Percentiles rank a stretch among this genome's conserved stretches.
Evolutionary conservation across 75 land plant genomes (phyloP).

Genomic region (Gnetum montanum): DNA sequence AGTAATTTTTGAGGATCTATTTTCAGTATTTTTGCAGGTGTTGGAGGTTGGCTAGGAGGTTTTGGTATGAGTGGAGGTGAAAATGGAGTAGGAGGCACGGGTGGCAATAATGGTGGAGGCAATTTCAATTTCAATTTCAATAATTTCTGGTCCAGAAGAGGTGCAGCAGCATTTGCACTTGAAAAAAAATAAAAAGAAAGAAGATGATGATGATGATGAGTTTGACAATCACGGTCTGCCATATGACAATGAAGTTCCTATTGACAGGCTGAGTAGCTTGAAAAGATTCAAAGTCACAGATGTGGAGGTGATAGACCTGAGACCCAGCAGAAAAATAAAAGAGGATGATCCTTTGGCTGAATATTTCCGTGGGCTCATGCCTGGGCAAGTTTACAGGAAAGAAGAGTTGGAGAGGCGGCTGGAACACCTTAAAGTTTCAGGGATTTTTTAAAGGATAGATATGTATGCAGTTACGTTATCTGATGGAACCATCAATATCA

Average conservation of each 20-base stretch:
- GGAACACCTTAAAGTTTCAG: slow-evolving; percentile 63
- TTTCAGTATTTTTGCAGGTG: too few species aligned
- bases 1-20: too few species aligned
- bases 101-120: slow-evolving; percentile 38
- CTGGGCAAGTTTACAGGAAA: slow-evolving; percentile 66
- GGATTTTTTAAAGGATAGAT: slow-evolving; percentile 88
- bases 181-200: slow-evolving; percentile 46
- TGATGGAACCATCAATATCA: slow-evolving; percentile 73
- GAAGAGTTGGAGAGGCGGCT: slow-evolving; percentile 63
- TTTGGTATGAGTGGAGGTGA: too few species aligned
- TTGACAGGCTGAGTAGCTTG: slow-evolving; percentile 52
- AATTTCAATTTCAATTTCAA: too few species aligned
- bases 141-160: slow-evolving; percentile 28
- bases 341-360: slow-evolving; percentile 84
- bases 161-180: slow-evolving; percentile 19
- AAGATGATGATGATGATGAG: slow-evolving; percentile 38
- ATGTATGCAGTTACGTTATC: slow-evolving; percentile 61
- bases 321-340: slow-evolving; percentile 15
- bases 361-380: slow-evolving; percentile 68
- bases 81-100: slow-evolving; percentile 13
- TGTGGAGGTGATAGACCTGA: slow-evolving; percentile 50
- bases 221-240: slow-evolving; percentile 85
- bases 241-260: slow-evolving; percentile 49
- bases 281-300: slow-evolving; percentile 78
- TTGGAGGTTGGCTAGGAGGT: too few species aligned